Conservation (phyloP, 2,329 filamentous ascomycete species). For the Alternaria atra region DNA sequence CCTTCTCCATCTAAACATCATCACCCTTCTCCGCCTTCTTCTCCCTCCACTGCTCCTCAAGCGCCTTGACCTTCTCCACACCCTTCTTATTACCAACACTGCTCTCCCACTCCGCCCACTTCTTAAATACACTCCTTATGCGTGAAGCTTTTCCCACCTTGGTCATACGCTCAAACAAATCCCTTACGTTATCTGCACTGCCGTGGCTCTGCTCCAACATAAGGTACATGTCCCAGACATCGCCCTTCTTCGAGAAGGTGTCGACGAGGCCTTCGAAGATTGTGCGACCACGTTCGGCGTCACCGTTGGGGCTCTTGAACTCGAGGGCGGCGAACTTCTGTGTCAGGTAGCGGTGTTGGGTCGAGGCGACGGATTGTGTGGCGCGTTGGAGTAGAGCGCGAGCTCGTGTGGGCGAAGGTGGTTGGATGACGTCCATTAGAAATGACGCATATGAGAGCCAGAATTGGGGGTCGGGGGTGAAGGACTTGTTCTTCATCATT, state of each 20-base stretch:
- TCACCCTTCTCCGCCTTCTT: conserved; percentile 33
- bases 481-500: conserved; percentile 84
- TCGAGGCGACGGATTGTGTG: conserved; percentile 78
- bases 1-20: conserved; percentile 12
- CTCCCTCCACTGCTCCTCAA: conserved; percentile 75
- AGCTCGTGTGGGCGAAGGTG: conserved; percentile 77
- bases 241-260: conserved; percentile 86
- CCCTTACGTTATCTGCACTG: conserved; percentile 68
- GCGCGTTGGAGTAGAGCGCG: conserved; percentile 83
- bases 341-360: conserved; percentile 77
- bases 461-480: conserved; percentile 78
- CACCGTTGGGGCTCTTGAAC: conserved; percentile 83
- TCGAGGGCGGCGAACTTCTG: conserved; percentile 91
- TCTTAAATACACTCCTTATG: conserved; percentile 87
- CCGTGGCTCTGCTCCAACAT: conserved; percentile 78
- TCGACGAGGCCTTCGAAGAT: conserved; percentile 89
- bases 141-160: conserved; percentile 77
- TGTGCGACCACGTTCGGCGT: conserved; percentile 89
- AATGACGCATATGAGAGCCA: conserved; percentile 97
- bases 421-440: conserved; percentile 76
- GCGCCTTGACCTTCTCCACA: conserved; percentile 73
- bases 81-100: conserved; percentile 72
- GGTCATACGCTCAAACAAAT: conserved; percentile 82
- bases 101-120: conserved; percentile 91
- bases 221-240: conserved; percentile 91